phyloP scores from a whole-genome alignment of 768 basidiomycete species.

The Russula foetens region DNA sequence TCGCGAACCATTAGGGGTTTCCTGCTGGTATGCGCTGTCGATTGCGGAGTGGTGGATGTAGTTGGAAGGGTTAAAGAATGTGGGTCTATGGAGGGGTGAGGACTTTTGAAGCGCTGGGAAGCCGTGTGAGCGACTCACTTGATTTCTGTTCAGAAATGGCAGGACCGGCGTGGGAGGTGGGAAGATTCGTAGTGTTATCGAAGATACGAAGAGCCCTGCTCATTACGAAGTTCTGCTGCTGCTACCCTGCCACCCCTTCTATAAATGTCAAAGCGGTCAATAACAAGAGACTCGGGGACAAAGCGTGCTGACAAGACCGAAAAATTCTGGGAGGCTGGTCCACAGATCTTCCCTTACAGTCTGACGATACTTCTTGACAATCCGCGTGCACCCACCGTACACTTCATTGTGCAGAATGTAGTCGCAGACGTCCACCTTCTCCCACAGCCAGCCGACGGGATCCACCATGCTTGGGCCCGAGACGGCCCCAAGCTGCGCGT shows the following conservation, averaged over 20 bases:
- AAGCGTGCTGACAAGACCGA: conserved; percentile 11
- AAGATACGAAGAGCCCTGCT: conserved; percentile 15
- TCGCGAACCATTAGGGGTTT: conserved; percentile 7
- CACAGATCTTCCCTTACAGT: conserved; percentile 12
- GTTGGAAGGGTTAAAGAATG: conserved; percentile 13
- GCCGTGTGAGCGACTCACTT: neutral
- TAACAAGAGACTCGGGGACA: neutral
- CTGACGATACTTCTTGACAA: conserved; percentile 9
- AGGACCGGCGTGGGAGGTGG: neutral
- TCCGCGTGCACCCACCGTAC: conserved; percentile 2
- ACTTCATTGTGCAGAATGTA: conserved; percentile 15
- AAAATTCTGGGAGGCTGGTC: conserved; percentile 11
- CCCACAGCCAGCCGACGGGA: conserved; percentile 11
- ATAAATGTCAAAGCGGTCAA: neutral
- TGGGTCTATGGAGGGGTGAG: conserved; percentile 1
- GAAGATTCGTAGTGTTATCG: conserved; percentile 10
- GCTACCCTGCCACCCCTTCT: too few relatives aligned
- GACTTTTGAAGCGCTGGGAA: conserved; percentile 3
- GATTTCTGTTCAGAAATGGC: conserved; percentile 1
- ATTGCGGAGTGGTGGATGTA: conserved; percentile 10
- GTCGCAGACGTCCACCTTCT: conserved; percentile 2
- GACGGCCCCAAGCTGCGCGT: conserved; percentile 4
- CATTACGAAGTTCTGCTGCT: too few relatives aligned
- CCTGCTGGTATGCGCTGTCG: conserved; percentile 17
- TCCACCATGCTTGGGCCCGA: conserved; percentile 11